Conservation (phyloP, 2,329 filamentous ascomycete species). For the Ciborinia camelliae region DNA sequence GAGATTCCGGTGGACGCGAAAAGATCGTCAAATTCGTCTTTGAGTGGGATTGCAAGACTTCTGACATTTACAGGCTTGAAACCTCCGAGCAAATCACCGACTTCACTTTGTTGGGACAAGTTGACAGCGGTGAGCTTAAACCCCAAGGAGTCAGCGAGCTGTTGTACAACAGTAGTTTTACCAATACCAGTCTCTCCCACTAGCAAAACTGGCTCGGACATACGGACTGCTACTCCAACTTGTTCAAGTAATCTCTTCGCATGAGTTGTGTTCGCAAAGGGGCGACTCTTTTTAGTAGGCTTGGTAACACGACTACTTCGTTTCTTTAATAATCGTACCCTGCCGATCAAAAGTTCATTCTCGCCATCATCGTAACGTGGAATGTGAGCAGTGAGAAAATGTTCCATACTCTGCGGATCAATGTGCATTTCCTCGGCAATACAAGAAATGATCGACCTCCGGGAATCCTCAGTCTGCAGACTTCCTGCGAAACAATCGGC, state of each 20-base stretch:
- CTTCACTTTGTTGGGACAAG: constrained; percentile 95
- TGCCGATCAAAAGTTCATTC: constrained; percentile 59
- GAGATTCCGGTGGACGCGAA: constrained; percentile 85
- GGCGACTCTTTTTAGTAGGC: constrained; percentile 53
- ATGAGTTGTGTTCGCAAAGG: constrained; percentile 86
- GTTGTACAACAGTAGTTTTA: constrained; percentile 95
- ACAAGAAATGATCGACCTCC: constrained; percentile 57
- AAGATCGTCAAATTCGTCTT: constrained; percentile 89
- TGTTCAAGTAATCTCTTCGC: constrained; percentile 84
- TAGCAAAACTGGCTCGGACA: constrained; percentile 84
- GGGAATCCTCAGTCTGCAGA: constrained; percentile 62
- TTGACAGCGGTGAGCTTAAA: constrained; percentile 91
- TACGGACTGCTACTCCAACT: constrained; percentile 75
- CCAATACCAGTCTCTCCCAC: constrained; percentile 99
- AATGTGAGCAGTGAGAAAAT: constrained; percentile 70
- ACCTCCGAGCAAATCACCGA: constrained; percentile 89
- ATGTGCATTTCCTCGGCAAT: constrained; percentile 88
- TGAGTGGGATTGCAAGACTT: constrained; percentile 80
- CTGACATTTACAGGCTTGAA: constrained; percentile 95
- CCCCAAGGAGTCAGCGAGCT: constrained; percentile 78
- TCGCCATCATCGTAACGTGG: constrained; percentile 64
- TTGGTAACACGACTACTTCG: constrained; percentile 46
- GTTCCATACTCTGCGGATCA: constrained; percentile 74
- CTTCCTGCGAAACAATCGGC: constrained; percentile 89
- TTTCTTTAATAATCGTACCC: constrained; percentile 56